A percentile compares a stretch with the other conserved stretches of the same genome.
phyloP scores from a whole-genome alignment of 495 filamentous ascomycete genomes.

The Penicillium canariense region DNA sequence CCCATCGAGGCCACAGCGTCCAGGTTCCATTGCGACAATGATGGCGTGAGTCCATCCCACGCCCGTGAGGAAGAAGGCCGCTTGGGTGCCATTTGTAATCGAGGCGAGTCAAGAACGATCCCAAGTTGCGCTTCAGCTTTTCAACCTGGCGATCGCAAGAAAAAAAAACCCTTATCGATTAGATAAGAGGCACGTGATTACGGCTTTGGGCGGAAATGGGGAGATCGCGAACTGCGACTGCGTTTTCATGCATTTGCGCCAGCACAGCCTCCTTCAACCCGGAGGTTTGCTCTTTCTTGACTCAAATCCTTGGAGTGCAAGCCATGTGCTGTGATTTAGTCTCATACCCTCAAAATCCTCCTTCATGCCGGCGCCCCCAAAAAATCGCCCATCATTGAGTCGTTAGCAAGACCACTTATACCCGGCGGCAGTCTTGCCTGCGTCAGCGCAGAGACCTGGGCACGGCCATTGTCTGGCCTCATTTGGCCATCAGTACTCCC shows the following conservation, averaged over 20 bases:
- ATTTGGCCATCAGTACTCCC: slow-evolving; percentile 45
- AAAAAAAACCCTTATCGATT: slow-evolving; percentile 35
- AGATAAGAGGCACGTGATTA: slow-evolving; percentile 25
- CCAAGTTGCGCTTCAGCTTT: background rate
- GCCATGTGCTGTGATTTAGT: slow-evolving; percentile 7
- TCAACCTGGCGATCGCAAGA: slow-evolving; percentile 5
- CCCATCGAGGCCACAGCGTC: slow-evolving; percentile 82
- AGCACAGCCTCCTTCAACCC: slow-evolving; percentile 27
- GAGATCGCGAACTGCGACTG: slow-evolving; percentile 17
- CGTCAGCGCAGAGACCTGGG: slow-evolving; percentile 20
- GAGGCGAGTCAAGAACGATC: background rate
- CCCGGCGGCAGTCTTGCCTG: slow-evolving; percentile 27
- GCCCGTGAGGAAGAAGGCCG: slow-evolving; percentile 50
- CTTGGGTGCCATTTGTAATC: slow-evolving; percentile 37
- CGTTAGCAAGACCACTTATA: slow-evolving; percentile 17
- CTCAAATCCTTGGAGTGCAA: background rate
- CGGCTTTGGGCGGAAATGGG: slow-evolving; percentile 26
- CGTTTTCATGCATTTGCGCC: slow-evolving; percentile 22
- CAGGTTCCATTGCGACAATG: slow-evolving; percentile 86
- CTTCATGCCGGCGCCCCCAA: slow-evolving; percentile 3
- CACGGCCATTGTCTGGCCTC: slow-evolving; percentile 51
- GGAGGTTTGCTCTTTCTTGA: slow-evolving; percentile 6
- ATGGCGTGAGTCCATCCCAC: slow-evolving; percentile 76
- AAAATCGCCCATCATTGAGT: slow-evolving; percentile 29
- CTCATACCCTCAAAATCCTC: background rate